Evolutionary conservation across 2,329 filamentous ascomycete species (phyloP).

Genomic region (Fusarium longipes): DNA sequence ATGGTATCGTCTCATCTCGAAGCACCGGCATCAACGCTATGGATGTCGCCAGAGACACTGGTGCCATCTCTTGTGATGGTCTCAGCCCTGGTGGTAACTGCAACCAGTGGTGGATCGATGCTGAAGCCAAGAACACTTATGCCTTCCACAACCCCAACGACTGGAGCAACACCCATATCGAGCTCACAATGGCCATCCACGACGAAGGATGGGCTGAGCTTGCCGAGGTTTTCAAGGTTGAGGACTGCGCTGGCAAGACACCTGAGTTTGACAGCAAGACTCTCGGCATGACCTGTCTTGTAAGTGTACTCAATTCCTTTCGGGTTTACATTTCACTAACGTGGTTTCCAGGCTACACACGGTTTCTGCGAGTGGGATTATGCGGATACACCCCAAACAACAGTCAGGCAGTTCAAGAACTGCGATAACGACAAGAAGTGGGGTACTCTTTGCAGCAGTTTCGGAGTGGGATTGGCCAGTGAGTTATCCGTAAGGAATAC

Average conservation of each 20-base stretch:
- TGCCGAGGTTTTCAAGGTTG: constrained; percentile 13
- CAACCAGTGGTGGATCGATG: constrained; percentile 23
- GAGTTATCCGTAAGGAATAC: rapidly evolving
- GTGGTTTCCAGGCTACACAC: background rate
- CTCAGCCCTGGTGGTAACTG: constrained; percentile 5
- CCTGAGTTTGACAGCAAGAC: constrained; percentile 4
- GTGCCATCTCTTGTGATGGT: background rate
- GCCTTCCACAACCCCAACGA: constrained; percentile 20
- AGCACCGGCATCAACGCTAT: constrained; percentile 9
- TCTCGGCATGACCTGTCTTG: constrained; percentile 14
- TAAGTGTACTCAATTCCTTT: background rate
- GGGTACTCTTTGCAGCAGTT: constrained; percentile 15
- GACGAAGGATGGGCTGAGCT: constrained; percentile 20
- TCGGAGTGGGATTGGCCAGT: background rate
- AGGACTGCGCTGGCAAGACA: constrained; percentile 21
- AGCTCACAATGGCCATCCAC: constrained; percentile 1
- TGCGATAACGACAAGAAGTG: constrained; percentile 20
- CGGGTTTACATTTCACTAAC: rapidly evolving
- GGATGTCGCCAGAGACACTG: constrained; percentile 2
- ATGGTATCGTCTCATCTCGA: background rate
- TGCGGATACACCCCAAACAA: background rate
- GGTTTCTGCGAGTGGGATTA: constrained; percentile 28
- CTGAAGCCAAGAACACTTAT: constrained; percentile 7
- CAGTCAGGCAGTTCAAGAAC: constrained; percentile 12
- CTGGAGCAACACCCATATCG: constrained; percentile 17